Evolutionary conservation across 192 early-diverging fungal species (phyloP), one percentile per base, ranked within the genome.

Genomic region (Helicostylum pulchrum): DNA sequence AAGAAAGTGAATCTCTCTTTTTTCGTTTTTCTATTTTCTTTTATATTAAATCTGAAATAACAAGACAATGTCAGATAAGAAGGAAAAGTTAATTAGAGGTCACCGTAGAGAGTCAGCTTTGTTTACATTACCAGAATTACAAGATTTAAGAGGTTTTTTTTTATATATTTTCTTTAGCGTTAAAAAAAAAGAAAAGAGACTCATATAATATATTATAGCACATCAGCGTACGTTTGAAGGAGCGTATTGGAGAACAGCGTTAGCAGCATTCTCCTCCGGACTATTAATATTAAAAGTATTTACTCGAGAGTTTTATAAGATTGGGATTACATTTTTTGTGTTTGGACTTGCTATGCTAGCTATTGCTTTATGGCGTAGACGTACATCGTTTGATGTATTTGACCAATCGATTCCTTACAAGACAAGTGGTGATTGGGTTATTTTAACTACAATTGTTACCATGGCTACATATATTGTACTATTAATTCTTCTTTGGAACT

Each of bases 181-280:
- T 36, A 7, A 36, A 36, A 3, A 39, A 39, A 4, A 9, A 39
- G 36, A 39, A 9, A 39, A 39, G 36, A 9, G 9, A 39, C 14
- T 63, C 48, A 15, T 31, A 19, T 43, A 3, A 20, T 62, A 26
- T 26, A 26, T 21, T 8, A 52, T 58, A 85, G 83, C 83, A 8
- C 66, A 78, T 2, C 81, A 85, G 48, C 42, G 83, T n/a, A 85
- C 83, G 0, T 85, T 83, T 53, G 83, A 85, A 64, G 83, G 83
- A 3, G 81, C 83, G 20, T 85, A 85, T 66, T 81, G 81, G 81
- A 48, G 83, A 44, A 85, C 83, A 7, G 73, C 79, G 42, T 54
- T 85, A 10, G 77, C 78, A 9, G 48, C 83, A 36, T 83, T 85
- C 47, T 79, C 79, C 2, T 78, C 77, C 48, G 81, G 81, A 4